These are phyloP conservation scores for Eragrostis tef DNA, from an alignment of 202 grass and related monocot genomes.

Conservation along the genomic window DNA sequence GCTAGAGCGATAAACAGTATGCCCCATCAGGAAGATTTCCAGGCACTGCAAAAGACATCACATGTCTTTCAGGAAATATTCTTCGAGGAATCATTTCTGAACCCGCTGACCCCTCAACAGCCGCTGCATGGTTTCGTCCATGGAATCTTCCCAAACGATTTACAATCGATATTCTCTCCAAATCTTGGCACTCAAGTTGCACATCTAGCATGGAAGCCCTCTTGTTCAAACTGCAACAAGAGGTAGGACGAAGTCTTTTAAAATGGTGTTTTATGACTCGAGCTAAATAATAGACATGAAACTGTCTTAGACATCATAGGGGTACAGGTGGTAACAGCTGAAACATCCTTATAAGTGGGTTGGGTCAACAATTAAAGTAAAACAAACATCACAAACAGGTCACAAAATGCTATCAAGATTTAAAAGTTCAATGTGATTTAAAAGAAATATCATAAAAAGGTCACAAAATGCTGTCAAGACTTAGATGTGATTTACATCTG, in stretches of 20 bases:
- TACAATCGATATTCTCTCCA: conserved; percentile 97
- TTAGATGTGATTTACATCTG: conserved; percentile 17
- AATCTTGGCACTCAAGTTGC: conserved; percentile 91
- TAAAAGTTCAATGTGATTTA: conserved; percentile 3
- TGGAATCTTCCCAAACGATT: conserved; percentile 98
- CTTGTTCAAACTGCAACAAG: conserved; percentile 79
- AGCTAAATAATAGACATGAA: conserved; percentile 29
- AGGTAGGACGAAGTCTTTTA: conserved; percentile 42
- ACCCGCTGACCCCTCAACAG: conserved; percentile 53
- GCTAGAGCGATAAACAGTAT: conserved; percentile 74
- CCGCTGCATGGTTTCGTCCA: conserved; percentile 68
- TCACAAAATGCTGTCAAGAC: background rate
- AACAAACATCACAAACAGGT: conserved; percentile 28
- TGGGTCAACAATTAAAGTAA: conserved; percentile 7
- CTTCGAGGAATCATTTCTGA: conserved; percentile 54
- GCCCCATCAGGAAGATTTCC: conserved; percentile 85
- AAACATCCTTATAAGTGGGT: conserved; percentile 6
- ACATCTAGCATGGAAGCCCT: conserved; percentile 79
- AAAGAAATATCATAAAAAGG: conserved; percentile 30
- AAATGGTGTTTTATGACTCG: background rate
- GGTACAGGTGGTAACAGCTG: background rate
- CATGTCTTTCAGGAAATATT: conserved; percentile 84
- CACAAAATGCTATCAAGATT: background rate
- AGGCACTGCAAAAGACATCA: conserved; percentile 71
- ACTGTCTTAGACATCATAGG: conserved; percentile 10